Evolutionary conservation across 2,329 filamentous ascomycete genomes (phyloP).

Genomic region (Tympanopsis confertula): DNA sequence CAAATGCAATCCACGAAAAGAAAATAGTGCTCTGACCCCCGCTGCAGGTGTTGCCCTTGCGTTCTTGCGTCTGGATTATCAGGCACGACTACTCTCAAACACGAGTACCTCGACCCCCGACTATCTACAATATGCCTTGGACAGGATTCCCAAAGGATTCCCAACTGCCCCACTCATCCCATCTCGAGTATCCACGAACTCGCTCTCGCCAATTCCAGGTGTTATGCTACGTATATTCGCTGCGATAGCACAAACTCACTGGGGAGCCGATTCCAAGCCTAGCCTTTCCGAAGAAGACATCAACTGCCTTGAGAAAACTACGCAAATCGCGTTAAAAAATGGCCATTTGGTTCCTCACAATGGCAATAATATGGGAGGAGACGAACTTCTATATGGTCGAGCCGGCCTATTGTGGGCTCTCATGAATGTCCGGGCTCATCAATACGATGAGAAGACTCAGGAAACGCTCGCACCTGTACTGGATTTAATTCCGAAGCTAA

Average conservation of each 20-base stretch:
- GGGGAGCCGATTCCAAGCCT: too few species aligned
- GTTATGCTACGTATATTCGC: neutral
- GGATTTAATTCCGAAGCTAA: conserved; percentile 14
- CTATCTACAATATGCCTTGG: neutral
- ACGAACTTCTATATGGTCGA: conserved; percentile 24
- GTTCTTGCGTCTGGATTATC: neutral
- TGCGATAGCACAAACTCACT: neutral
- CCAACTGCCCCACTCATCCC: too few species aligned
- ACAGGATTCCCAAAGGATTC: conserved; percentile 1
- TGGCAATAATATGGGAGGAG: conserved; percentile 14
- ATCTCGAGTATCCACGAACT: neutral
- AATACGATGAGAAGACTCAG: conserved; percentile 6
- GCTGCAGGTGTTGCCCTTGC: neutral
- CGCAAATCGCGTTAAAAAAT: neutral
- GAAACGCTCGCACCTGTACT: conserved; percentile 11
- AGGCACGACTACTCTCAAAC: neutral
- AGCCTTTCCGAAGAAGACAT: too few species aligned
- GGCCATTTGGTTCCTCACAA: neutral
- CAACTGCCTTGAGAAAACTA: too few species aligned
- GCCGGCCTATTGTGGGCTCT: conserved; percentile 21
- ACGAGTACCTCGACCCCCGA: neutral
- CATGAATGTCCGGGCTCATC: conserved; percentile 17
- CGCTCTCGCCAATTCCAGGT: neutral
- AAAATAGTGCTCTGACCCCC: neutral
- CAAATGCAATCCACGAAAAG: too few species aligned